These are phyloP conservation scores for Pestalotiopsis sp. DNA, from an alignment of 2,329 filamentous ascomycete genomes.

Conservation along the genomic window DNA sequence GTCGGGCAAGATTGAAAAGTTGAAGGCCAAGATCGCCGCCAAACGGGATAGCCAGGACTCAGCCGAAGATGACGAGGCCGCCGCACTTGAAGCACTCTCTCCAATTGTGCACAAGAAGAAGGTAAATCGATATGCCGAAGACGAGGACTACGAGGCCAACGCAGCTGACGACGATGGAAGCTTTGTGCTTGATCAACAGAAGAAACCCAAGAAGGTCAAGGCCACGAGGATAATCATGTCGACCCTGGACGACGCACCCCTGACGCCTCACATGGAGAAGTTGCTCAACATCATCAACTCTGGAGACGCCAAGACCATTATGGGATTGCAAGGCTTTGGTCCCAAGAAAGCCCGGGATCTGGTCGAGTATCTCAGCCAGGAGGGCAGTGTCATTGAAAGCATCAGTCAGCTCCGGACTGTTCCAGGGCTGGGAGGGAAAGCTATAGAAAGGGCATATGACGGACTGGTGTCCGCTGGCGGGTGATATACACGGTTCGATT, in stretches of 20 bases:
- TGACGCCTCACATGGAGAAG: constrained; percentile 59
- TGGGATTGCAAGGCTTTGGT: constrained; percentile 68
- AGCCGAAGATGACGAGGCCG: not conserved
- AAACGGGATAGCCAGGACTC: constrained; percentile 28
- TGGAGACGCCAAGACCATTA: constrained; percentile 65
- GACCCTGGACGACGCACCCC: constrained; percentile 28
- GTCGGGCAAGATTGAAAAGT: constrained; percentile 65
- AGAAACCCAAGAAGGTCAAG: constrained; percentile 23
- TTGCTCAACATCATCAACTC: constrained; percentile 74
- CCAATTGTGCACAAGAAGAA: constrained; percentile 15
- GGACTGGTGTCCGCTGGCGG: constrained; percentile 36
- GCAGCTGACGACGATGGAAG: constrained; percentile 39
- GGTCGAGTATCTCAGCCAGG: constrained; percentile 54
- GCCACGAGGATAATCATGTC: constrained; percentile 13
- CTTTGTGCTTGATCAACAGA: constrained; percentile 19
- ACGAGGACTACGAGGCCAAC: constrained; percentile 18
- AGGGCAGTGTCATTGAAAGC: constrained; percentile 44
- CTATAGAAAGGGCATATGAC: constrained; percentile 57
- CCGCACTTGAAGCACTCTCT: constrained; percentile 1
- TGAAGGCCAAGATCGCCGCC: constrained; percentile 52
- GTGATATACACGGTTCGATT: not conserved
- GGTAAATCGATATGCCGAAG: constrained; percentile 14
- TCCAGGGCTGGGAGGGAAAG: constrained; percentile 57
- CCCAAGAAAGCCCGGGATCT: constrained; percentile 68
- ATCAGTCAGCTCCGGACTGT: constrained; percentile 53